These are phyloP conservation scores for Ophiostoma angusticollis DNA, from an alignment of 2,329 filamentous ascomycete genomes.

Conservation along the genomic window DNA sequence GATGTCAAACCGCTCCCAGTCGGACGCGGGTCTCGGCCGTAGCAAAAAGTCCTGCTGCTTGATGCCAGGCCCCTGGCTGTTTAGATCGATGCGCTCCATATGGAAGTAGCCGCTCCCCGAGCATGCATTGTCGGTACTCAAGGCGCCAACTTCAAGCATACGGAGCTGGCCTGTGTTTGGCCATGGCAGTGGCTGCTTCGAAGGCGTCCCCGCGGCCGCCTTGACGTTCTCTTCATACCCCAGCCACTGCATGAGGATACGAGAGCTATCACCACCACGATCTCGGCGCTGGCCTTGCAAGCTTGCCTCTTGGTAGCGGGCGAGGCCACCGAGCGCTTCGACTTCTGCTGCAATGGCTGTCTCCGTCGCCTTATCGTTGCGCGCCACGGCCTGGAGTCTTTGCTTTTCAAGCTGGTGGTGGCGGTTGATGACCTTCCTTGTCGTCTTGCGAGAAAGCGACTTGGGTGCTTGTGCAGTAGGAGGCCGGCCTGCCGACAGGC, in stretches of 20 bases:
- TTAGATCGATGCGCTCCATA: slow-evolving; percentile 76
- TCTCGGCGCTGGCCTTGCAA: slow-evolving; percentile 54
- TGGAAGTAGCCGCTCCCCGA: slow-evolving; percentile 58
- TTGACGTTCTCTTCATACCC: slow-evolving; percentile 20
- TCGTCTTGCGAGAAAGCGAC: slow-evolving; percentile 52
- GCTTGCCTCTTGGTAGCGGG: slow-evolving; percentile 54
- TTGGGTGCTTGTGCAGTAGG: slow-evolving; percentile 38
- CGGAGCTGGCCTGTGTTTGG: slow-evolving; percentile 27
- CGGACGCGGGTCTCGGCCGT: slow-evolving; percentile 53
- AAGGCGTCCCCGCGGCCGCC: neutral
- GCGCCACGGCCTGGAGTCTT: slow-evolving; percentile 39
- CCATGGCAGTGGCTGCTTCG: neutral
- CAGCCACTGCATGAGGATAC: slow-evolving; percentile 51
- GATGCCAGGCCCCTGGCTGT: slow-evolving; percentile 73
- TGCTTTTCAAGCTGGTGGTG: slow-evolving; percentile 54
- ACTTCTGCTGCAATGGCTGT: slow-evolving; percentile 39
- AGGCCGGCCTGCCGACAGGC: slow-evolving; percentile 40
- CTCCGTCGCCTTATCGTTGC: slow-evolving; percentile 38
- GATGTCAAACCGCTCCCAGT: slow-evolving; percentile 64
- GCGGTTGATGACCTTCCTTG: slow-evolving; percentile 50
- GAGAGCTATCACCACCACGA: slow-evolving; percentile 55
- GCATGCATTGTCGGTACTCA: slow-evolving; percentile 76
- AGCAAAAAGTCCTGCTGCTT: slow-evolving; percentile 90
- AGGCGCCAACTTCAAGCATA: slow-evolving; percentile 79
- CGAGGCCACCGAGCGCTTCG: slow-evolving; percentile 44